A percentile compares a stretch with the other conserved stretches of the same genome.
Conservation (phyloP, 2,329 filamentous ascomycete species). For the Nannizziopsis arthrosporioides region DNA sequence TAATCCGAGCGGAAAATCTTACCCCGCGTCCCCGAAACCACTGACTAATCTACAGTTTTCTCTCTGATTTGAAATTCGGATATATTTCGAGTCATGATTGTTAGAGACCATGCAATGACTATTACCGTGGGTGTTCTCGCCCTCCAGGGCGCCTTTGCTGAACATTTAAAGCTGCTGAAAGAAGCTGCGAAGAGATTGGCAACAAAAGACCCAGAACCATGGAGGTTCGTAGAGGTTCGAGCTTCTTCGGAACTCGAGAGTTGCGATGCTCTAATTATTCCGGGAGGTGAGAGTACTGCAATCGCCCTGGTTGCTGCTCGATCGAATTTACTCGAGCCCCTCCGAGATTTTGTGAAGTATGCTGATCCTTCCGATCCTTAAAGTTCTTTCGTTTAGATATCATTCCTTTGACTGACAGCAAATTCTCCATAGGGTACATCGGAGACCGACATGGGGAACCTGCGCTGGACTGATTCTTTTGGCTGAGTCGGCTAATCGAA, state of each 20-base stretch:
- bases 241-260: conserved; percentile 56
- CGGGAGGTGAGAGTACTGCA: conserved; percentile 88
- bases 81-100: background rate
- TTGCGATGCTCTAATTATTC: conserved; percentile 79
- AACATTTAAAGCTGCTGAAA: conserved; percentile 68
- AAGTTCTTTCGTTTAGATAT: background rate
- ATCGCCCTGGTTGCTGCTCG: conserved; percentile 79
- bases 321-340: conserved; percentile 67
- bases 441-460: conserved; percentile 86
- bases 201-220: conserved; percentile 25
- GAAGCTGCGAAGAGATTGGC: conserved; percentile 49
- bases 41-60: no score
- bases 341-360: conserved; percentile 84
- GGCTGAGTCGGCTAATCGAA: conserved; percentile 73
- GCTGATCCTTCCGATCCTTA: conserved; percentile 17
- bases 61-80: no score
- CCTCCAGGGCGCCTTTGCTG: conserved; percentile 84
- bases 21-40: no score
- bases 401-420: conserved; percentile 11
- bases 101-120: conserved; percentile 11
- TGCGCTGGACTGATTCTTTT: conserved; percentile 90
- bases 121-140: conserved; percentile 50
- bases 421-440: conserved; percentile 46
- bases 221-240: conserved; percentile 67
- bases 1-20: no score